Percentiles rank a stretch among this genome's conserved stretches.
phyloP scores from a whole-genome alignment of 257 asterid species.

The Fraxinus cuspidata region DNA sequence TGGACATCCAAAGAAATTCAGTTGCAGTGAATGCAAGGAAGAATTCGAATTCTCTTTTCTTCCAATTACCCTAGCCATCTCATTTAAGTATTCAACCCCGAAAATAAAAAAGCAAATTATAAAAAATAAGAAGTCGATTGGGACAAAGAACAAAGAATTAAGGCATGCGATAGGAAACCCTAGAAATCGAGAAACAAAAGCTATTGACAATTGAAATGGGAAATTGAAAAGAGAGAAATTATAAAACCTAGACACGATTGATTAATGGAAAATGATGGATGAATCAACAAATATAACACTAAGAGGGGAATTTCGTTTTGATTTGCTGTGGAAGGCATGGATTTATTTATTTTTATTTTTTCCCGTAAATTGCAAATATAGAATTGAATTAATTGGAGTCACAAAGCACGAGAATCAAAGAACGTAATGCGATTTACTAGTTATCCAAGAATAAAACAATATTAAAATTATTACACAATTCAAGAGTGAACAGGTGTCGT shows the following conservation, averaged over 20 bases:
- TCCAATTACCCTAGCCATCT: conserved; percentile 37
- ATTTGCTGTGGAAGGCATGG: background rate
- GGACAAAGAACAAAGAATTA: background rate
- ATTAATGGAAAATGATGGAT: background rate
- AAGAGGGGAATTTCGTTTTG: background rate
- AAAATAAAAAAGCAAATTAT: background rate
- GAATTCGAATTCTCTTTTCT: conserved; percentile 28
- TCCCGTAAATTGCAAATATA: background rate
- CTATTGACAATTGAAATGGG: background rate
- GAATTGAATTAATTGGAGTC: background rate
- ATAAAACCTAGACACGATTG: background rate
- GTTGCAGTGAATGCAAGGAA: conserved; percentile 24
- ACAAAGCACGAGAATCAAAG: background rate
- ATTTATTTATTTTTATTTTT: background rate
- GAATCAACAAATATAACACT: background rate
- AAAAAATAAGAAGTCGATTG: background rate
- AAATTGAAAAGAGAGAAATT: background rate
- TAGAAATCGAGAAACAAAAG: background rate
- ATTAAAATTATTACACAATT: too few species aligned
- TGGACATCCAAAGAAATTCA: conserved; percentile 43
- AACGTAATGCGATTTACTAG: too few species aligned
- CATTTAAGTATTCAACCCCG: conserved; percentile 32
- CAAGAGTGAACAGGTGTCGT: background rate
- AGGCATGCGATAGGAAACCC: background rate
- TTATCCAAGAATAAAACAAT: too few species aligned